Percentiles rank a stretch among this genome's conserved stretches.
phyloP scores from a whole-genome alignment of 1,284 basidiomycete species.

The Ustilago curta region DNA sequence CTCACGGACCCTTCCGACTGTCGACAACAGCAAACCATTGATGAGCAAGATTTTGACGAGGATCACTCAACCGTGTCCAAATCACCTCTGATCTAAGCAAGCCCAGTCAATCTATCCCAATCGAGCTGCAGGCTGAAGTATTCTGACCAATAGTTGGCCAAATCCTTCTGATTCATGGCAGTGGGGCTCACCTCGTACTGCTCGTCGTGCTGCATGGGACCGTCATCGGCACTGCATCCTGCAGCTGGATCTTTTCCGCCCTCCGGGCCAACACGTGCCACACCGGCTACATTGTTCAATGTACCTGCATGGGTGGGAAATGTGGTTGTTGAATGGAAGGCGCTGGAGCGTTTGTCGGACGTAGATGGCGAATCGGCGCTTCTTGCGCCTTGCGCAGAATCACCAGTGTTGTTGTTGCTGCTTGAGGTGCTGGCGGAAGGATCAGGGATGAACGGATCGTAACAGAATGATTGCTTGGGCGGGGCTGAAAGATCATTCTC shows the following conservation, averaged over 20 bases:
- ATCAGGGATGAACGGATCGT: slow-evolving; percentile 44
- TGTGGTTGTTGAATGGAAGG: slow-evolving; percentile 1
- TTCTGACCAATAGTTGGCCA: slow-evolving; percentile 48
- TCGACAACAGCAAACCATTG: too few relatives aligned
- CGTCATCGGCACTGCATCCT: neutral
- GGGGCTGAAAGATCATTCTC: neutral
- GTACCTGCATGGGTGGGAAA: neutral
- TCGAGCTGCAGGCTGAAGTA: slow-evolving; percentile 46
- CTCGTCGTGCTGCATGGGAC: neutral
- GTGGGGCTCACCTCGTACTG: slow-evolving; percentile 4
- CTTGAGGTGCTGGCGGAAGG: neutral
- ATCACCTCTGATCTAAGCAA: slow-evolving; percentile 7
- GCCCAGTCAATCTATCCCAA: slow-evolving; percentile 43
- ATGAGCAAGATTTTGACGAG: too few relatives aligned
- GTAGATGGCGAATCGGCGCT: slow-evolving; percentile 5
- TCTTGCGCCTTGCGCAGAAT: neutral
- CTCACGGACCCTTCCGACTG: too few relatives aligned
- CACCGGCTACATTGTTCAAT: neutral
- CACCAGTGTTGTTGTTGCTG: neutral
- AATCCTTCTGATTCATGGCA: slow-evolving; percentile 40
- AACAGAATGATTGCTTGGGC: slow-evolving; percentile 22
- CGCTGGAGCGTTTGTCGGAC: slow-evolving; percentile 2
- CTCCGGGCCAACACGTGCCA: neutral
- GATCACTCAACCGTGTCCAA: neutral
- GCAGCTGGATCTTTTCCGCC: neutral